Evolutionary conservation across 345 rosid species (phyloP).

Genomic region (Eucalyptus erythrocorys): DNA sequence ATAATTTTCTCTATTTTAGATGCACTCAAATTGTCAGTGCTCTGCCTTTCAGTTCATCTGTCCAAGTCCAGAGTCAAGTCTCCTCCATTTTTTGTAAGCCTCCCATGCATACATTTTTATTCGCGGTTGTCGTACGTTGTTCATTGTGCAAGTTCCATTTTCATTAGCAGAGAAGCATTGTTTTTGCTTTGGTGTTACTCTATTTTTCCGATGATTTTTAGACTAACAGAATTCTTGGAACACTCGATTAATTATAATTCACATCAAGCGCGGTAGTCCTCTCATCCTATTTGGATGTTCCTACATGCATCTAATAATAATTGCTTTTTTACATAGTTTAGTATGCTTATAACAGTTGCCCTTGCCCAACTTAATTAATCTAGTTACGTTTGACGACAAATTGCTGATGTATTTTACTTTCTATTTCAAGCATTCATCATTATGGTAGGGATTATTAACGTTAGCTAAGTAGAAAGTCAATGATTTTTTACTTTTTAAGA

Average conservation of each 20-base stretch:
- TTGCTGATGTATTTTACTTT: too few species aligned
- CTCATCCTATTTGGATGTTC: neutral
- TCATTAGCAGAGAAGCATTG: neutral
- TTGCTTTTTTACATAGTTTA: too few species aligned
- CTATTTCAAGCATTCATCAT: too few species aligned
- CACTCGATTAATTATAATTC: neutral
- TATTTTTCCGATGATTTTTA: neutral
- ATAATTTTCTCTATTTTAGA: too few species aligned
- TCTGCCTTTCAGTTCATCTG: neutral
- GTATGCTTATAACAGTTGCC: too few species aligned
- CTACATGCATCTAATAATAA: neutral
- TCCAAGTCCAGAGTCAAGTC: neutral
- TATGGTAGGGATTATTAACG: too few species aligned
- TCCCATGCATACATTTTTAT: neutral
- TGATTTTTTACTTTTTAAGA: too few species aligned
- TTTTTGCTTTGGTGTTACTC: too few species aligned
- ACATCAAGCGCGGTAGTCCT: neutral
- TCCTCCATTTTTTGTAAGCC: too few species aligned
- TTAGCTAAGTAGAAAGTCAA: too few species aligned
- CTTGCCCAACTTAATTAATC: too few species aligned
- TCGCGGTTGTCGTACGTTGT: neutral
- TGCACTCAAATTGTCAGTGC: neutral
- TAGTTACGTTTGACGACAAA: too few species aligned
- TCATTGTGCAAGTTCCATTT: neutral
- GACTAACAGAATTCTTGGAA: neutral